Percentiles rank a stretch among this genome's conserved stretches.
Conservation (phyloP, 768 basidiomycete species). For the Kwoniella botswanensis region DNA sequence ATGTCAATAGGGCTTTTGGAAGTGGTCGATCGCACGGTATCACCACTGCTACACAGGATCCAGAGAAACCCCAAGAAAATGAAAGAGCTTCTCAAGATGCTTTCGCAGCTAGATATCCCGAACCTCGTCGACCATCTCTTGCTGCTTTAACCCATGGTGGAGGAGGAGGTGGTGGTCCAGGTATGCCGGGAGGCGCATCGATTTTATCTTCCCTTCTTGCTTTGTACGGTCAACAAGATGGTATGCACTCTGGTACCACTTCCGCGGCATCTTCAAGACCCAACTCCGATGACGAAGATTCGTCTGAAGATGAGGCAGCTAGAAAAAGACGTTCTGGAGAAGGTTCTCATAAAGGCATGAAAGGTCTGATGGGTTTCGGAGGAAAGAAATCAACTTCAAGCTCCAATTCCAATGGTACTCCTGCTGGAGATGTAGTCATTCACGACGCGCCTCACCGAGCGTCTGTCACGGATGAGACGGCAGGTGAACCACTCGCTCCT, state of each 20-base stretch:
- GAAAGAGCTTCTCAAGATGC: conserved; percentile 35
- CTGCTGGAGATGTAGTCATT: conserved; percentile 27
- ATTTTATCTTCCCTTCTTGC: conserved; percentile 71
- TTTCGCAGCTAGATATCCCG: conserved; percentile 46
- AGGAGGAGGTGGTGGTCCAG: conserved; percentile 17
- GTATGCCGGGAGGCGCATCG: conserved; percentile 38
- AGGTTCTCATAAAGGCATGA: conserved; percentile 9
- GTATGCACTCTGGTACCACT: conserved; percentile 47
- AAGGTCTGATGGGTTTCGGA: not conserved
- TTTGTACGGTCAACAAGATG: conserved; percentile 64
- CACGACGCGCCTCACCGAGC: conserved; percentile 22
- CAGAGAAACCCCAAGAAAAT: conserved; percentile 26
- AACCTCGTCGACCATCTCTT: conserved; percentile 21
- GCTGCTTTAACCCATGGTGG: conserved; percentile 9
- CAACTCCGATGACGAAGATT: conserved; percentile 44
- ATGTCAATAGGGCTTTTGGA: conserved; percentile 37
- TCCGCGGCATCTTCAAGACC: conserved; percentile 55
- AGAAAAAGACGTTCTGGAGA: conserved; percentile 21
- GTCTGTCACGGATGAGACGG: not conserved
- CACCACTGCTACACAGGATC: conserved; percentile 16
- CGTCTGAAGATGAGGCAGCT: conserved; percentile 41
- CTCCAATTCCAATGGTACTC: conserved; percentile 21
- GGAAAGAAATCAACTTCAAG: conserved; percentile 27
- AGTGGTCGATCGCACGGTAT: not conserved
- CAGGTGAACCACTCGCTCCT: conserved; percentile 10